Evolutionary conservation across 257 asterid species (phyloP), one percentile per base, ranked within the genome.

Genomic region (Prunella vulgaris): DNA sequence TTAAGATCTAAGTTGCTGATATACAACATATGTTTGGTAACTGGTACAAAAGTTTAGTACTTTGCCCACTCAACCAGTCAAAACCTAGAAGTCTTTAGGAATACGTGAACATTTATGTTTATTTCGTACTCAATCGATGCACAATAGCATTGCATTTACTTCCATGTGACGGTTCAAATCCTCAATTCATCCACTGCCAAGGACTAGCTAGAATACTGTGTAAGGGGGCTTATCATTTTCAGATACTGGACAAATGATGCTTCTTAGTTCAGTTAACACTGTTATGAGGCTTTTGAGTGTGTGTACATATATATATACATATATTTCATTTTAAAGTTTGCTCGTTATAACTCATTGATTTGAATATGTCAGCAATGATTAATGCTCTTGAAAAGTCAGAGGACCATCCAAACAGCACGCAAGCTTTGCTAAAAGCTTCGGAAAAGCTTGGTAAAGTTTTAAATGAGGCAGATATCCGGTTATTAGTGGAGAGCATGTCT

Each of bases 391-490:
- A 86, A 49, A 85, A 84, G 70, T 48, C 81, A 51, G 88, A 77
- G 72, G 74, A 71, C 78, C 71, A 79, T 58, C 79, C 69, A 58
- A 81, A 72, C 69, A 63, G 58, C 80, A 57, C 40, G 72, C 88
- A 80, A 68, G 93, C 81, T 75, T 64, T 86, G 74, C 63, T 15
- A 67, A 92, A 84, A 79, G 90, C 90, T 77, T 81, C 85, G 0
- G 89, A 82, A 60, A 90, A 75, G 83, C 84, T 92, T 38, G 68
- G 83, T 44, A 92, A 80, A 86, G 76, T 84, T 51, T 71, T 88
- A 65, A 80, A 70, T 20, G 96, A 88, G 84, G 84, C 88, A 75
- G 96, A 90, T 76, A 84, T 92, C 68, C 81, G 88, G 53, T 65
- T 73, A 70, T 72, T 90, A 66, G 69, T 86, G 73, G 83, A 80